Evolutionary conservation across 768 basidiomycete genomes (phyloP).

Genomic region (Suillus variegatus): DNA sequence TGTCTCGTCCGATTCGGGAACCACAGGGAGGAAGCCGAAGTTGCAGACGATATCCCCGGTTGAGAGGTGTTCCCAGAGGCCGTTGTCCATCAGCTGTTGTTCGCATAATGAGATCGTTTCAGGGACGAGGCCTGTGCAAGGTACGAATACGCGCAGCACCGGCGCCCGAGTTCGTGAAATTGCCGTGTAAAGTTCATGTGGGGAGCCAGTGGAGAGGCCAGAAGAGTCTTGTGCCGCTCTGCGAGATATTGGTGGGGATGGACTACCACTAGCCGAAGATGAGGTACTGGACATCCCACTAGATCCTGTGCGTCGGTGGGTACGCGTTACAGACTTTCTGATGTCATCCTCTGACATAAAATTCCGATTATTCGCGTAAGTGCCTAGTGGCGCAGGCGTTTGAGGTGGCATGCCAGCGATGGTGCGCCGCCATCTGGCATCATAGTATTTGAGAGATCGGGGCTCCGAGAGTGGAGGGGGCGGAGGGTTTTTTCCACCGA

Average conservation of each 20-base stretch:
- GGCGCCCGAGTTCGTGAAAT: constrained; percentile 68
- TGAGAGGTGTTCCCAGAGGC: constrained; percentile 75
- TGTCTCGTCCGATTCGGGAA: constrained; percentile 28
- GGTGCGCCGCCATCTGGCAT: constrained; percentile 51
- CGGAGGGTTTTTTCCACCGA: constrained; percentile 33
- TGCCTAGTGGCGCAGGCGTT: constrained; percentile 8
- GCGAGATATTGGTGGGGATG: constrained; percentile 23
- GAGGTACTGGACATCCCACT: constrained; percentile 49
- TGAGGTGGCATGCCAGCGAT: constrained; percentile 8
- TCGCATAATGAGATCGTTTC: constrained; percentile 58
- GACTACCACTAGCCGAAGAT: constrained; percentile 31
- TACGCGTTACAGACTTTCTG: constrained; percentile 31
- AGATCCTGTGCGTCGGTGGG: constrained; percentile 44
- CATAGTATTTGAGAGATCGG: constrained; percentile 45
- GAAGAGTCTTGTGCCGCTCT: constrained; percentile 18
- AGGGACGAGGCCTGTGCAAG: constrained; percentile 55
- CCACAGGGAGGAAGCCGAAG: constrained; percentile 69
- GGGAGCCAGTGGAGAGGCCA: constrained; percentile 30
- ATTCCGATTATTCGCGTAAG: constrained; percentile 29
- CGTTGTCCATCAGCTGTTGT: constrained; percentile 64
- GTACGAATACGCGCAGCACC: constrained; percentile 72
- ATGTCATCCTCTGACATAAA: constrained; percentile 44
- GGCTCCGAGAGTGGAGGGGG: constrained; percentile 53
- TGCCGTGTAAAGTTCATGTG: constrained; percentile 65
- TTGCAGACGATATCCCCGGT: constrained; percentile 80